phyloP scores from a whole-genome alignment of 2,329 filamentous ascomycete species.

The Cytospora mali region DNA sequence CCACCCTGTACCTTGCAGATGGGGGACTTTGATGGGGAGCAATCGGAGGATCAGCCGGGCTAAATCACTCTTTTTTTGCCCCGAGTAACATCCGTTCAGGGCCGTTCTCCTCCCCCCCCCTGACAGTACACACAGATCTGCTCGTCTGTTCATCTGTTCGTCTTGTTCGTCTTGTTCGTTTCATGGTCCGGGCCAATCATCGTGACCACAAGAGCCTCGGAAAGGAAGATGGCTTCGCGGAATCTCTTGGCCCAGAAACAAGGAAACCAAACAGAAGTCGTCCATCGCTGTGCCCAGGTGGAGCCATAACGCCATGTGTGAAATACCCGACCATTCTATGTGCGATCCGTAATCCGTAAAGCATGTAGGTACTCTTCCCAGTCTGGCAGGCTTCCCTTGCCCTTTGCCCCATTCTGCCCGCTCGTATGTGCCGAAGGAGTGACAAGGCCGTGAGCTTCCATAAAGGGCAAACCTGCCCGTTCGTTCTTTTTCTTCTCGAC shows the following conservation, averaged over 20 bases:
- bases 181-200: background rate
- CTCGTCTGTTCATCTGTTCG: background rate
- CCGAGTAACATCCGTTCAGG: constrained; percentile 6
- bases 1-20: constrained; percentile 30
- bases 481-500: background rate
- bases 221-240: background rate
- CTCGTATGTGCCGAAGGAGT: too few relatives aligned
- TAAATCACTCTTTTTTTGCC: constrained; percentile 15
- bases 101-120: background rate
- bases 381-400: background rate
- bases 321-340: background rate
- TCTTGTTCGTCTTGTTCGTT: background rate
- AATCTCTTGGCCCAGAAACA: background rate
- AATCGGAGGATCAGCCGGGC: constrained; percentile 24
- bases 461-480: constrained; percentile 22
- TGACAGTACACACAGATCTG: background rate
- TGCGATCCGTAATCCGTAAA: background rate
- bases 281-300: background rate
- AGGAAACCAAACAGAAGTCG: background rate
- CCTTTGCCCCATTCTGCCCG: constrained; percentile 6
- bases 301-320: constrained; percentile 1
- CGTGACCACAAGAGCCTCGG: background rate
- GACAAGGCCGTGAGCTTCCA: constrained; percentile 17
- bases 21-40: background rate
- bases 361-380: background rate